Percentiles rank a stretch among this genome's conserved stretches.
phyloP scores from a whole-genome alignment of 352 stramenopile species.

The Pythium chondricola region DNA sequence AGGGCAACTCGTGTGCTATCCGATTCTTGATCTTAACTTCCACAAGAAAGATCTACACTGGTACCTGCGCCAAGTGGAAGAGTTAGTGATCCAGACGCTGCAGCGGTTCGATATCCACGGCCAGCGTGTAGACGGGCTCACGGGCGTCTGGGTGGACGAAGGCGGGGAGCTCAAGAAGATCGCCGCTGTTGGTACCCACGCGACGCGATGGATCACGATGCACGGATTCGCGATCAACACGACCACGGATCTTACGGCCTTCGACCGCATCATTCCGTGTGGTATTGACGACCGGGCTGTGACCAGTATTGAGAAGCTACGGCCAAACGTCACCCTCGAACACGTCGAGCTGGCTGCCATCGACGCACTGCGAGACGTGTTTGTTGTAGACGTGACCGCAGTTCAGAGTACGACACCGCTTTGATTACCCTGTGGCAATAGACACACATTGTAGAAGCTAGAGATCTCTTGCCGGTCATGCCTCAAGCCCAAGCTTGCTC shows the following conservation, averaged over 20 bases:
- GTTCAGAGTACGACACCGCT: conserved; percentile 35
- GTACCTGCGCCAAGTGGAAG: conserved; percentile 95
- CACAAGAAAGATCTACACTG: conserved; percentile 96
- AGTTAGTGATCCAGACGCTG: conserved; percentile 93
- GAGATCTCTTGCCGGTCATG: no score
- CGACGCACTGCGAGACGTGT: conserved; percentile 59
- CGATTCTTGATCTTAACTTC: conserved; percentile 93
- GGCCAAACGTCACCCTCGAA: conserved; percentile 37
- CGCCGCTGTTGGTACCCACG: conserved; percentile 93
- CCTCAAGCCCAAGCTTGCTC: no score
- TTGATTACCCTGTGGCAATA: no score
- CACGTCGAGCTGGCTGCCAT: conserved; percentile 67
- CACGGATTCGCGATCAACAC: conserved; percentile 98
- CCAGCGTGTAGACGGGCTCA: conserved; percentile 87
- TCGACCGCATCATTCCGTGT: conserved; percentile 96
- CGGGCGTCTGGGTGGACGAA: conserved; percentile 95
- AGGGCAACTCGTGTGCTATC: conserved; percentile 97
- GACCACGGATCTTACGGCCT: conserved; percentile 86
- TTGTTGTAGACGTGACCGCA: conserved; percentile 54
- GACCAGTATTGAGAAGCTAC: conserved; percentile 66
- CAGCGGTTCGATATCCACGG: conserved; percentile 83
- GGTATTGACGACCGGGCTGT: conserved; percentile 91
- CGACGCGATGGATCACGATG: conserved; percentile 96
- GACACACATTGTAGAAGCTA: no score
- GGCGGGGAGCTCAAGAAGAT: conserved; percentile 90